Evolutionary conservation across 331 rosid genomes (phyloP).

Genomic region (Telfairia occidentalis): DNA sequence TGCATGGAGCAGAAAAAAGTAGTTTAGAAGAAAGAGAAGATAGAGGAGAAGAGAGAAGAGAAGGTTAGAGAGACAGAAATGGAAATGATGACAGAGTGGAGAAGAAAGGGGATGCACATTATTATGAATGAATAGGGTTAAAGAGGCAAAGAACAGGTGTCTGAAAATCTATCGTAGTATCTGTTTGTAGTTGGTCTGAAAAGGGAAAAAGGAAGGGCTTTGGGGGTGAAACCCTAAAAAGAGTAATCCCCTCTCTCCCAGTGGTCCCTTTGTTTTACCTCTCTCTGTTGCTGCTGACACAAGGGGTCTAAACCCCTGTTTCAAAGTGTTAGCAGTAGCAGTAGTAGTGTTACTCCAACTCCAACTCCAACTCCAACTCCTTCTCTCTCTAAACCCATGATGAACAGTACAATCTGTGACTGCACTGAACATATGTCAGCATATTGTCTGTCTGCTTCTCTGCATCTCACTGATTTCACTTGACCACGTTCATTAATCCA

Average conservation of each 20-base stretch:
- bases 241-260: conserved; percentile 22
- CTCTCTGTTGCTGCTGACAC: conserved; percentile 22
- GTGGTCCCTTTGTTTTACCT: conserved; percentile 42
- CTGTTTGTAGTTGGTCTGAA: conserved; percentile 55
- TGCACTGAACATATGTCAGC: conserved; percentile 46
- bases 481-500: conserved; percentile 30
- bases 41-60: neutral
- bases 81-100: neutral
- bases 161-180: conserved; percentile 37
- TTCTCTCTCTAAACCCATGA: conserved; percentile 13
- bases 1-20: conserved; percentile 15
- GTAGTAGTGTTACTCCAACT: conserved; percentile 27
- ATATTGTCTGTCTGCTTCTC: conserved; percentile 37
- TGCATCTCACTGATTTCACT: conserved; percentile 56
- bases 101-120: conserved; percentile 4
- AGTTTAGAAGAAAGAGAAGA: neutral
- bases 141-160: conserved; percentile 11
- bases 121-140: conserved; percentile 11
- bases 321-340: conserved; percentile 27
- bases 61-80: neutral
- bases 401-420: conserved; percentile 71
- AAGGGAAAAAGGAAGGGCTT: conserved; percentile 39
- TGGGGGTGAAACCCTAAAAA: conserved; percentile 76
- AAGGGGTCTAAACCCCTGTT: neutral
- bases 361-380: conserved; percentile 11